These are phyloP conservation scores for Camellia sinensis DNA, from an alignment of 148 eudicot species.

Conservation along the genomic window DNA sequence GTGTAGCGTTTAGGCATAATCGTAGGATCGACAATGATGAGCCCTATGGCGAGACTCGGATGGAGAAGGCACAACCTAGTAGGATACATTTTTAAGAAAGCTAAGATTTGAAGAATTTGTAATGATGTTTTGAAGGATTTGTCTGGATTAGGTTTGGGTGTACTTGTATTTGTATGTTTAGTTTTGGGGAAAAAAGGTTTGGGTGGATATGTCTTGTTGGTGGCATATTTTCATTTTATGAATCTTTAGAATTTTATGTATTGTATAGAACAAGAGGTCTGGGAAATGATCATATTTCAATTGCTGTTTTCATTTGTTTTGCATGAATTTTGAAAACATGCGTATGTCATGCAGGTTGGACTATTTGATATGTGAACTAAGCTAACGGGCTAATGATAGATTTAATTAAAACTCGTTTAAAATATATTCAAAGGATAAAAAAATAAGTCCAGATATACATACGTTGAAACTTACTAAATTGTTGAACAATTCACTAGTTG, in stretches of 20 bases:
- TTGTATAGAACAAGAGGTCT: background rate
- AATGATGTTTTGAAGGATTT: background rate
- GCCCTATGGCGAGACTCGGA: constrained; percentile 73
- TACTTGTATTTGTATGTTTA: no score
- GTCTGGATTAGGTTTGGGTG: background rate
- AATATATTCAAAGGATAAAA: no score
- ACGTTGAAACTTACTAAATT: no score
- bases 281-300: background rate
- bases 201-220: constrained; percentile 13
- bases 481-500: no score
- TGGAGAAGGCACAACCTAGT: constrained; percentile 84
- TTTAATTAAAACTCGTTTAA: no score
- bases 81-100: constrained; percentile 49
- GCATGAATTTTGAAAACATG: no score
- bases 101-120: background rate
- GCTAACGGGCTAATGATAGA: no score
- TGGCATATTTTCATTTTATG: background rate
- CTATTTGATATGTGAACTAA: no score
- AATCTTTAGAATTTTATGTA: background rate
- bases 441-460: no score
- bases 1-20: constrained; percentile 83
- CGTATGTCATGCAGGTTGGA: no score
- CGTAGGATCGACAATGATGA: constrained; percentile 81
- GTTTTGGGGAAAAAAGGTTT: background rate
- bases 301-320: background rate